Evolutionary conservation across 345 rosid genomes (phyloP), one percentile per base, ranked within the genome.

Genomic region (Citrus australasica): DNA sequence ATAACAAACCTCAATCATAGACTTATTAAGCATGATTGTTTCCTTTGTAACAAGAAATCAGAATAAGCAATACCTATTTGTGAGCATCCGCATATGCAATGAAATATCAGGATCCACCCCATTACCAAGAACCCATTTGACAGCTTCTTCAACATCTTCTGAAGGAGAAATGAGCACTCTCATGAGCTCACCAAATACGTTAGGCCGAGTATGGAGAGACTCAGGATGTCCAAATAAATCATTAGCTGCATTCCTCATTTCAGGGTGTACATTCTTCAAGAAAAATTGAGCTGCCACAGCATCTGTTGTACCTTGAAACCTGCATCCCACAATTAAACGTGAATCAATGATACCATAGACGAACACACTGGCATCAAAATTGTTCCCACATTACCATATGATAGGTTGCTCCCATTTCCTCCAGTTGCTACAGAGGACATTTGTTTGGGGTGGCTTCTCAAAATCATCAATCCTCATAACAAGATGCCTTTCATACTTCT

Each of bases 231-330:
- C 98, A 82, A 94, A 94, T 55, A 96, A 82, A 74, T 87, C 87
- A 22, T 80, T 83, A 35, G 98, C 98, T 38, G 89, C 91, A 81
- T 72, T 75, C 79, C 97, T 91, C 97, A 96, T 92, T 83, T 86
- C 89, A 3, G 89, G 87, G 82, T 96, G 90, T 59, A 92, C 85
- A 83, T 90, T 96, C 90, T 96, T 96, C 80, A 89, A 82, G 90
- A 96, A 94, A 87, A 96, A 96, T 71, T 96, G 99, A 83, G 91
- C 89, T 40, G 91, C 95, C 86, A 92, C 90, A 71, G 99, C 98
- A 81, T 96, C 97, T n/a, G 97, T 92, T 48, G 99, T 94, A 70
- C 90, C 90, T 82, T 91, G 98, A 80, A 94, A 93, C 99, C 99
- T 96, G 87, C 82, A 76, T 51, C 76, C 67, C 13, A 55, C 69